These are phyloP conservation scores for Daldinia concentrica DNA, from an alignment of 495 filamentous ascomycete species.

Conservation along the genomic window DNA sequence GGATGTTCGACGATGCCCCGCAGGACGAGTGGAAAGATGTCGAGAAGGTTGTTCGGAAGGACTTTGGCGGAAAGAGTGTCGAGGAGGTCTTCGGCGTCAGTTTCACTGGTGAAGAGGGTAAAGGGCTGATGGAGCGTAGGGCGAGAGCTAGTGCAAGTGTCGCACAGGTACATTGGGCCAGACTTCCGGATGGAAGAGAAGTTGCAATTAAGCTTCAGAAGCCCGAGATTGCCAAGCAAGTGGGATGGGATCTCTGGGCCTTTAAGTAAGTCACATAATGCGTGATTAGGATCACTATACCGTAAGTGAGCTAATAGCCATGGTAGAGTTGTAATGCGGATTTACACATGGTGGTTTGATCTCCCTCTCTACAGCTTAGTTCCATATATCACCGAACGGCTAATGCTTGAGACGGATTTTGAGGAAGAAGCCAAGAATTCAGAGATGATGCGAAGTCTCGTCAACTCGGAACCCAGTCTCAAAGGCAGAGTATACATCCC, in stretches of 20 bases:
- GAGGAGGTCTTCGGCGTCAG: slow-evolving; percentile 92
- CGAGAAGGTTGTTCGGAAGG: slow-evolving; percentile 84
- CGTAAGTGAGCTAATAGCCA: not conserved
- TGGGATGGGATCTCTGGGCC: slow-evolving; percentile 92
- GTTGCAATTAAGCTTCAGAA: slow-evolving; percentile 98
- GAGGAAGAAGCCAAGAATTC: slow-evolving; percentile 89
- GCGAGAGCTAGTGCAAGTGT: slow-evolving; percentile 91
- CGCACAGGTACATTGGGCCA: slow-evolving; percentile 95
- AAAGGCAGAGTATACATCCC: slow-evolving; percentile 87
- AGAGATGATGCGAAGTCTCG: slow-evolving; percentile 79
- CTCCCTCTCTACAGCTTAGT: slow-evolving; percentile 88
- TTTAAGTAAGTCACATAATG: slow-evolving; percentile 76
- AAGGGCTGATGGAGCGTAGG: slow-evolving; percentile 86
- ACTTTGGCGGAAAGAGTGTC: slow-evolving; percentile 79
- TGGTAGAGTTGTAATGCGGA: slow-evolving; percentile 71
- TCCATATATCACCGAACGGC: slow-evolving; percentile 86
- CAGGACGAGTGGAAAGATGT: slow-evolving; percentile 93
- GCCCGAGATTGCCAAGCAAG: slow-evolving; percentile 86
- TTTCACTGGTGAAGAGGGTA: slow-evolving; percentile 68
- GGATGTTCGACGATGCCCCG: slow-evolving; percentile 98
- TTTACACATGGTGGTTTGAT: slow-evolving; percentile 85
- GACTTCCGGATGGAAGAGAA: slow-evolving; percentile 82
- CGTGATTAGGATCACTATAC: not conserved
- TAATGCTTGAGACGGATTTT: slow-evolving; percentile 94
- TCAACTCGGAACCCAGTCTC: slow-evolving; percentile 79